Evolutionary conservation across 2,329 filamentous ascomycete genomes (phyloP).

Genomic region (Xylariales sp.): DNA sequence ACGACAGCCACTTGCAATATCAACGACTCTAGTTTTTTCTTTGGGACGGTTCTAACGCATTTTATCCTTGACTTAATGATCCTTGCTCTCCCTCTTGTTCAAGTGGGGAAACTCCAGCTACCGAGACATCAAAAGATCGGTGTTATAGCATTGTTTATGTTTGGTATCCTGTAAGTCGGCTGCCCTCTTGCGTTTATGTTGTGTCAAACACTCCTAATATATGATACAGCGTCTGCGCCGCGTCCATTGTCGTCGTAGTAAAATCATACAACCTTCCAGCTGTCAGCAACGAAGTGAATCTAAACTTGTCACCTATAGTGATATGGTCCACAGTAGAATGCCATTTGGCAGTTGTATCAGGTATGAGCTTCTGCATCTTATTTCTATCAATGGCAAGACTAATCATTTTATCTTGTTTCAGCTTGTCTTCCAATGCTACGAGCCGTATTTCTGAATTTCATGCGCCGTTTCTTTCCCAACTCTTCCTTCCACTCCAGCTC

Average conservation of each 20-base stretch:
- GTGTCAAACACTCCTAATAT: too few species aligned
- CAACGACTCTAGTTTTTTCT: constrained; percentile 13
- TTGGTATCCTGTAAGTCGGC: constrained; percentile 6
- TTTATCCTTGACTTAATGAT: constrained; percentile 14
- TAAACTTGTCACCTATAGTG: constrained; percentile 1
- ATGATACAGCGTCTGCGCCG: constrained; percentile 4
- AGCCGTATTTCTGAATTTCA: neutral
- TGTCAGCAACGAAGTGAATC: constrained; percentile 1
- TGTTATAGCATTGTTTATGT: constrained; percentile 6
- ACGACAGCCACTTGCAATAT: constrained; percentile 13
- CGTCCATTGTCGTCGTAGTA: constrained; percentile 3
- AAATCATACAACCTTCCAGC: constrained; percentile 2
- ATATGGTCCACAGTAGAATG: constrained; percentile 5
- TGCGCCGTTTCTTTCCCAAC: too few species aligned
- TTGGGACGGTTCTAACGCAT: constrained; percentile 14
- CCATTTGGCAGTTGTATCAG: neutral
- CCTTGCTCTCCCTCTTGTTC: constrained; percentile 12
- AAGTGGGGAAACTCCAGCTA: constrained; percentile 12
- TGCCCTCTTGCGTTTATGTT: too few species aligned
- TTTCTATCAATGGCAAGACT: too few species aligned
- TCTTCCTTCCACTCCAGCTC: too few species aligned
- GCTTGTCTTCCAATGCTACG: constrained; percentile 3
- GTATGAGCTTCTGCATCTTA: too few species aligned
- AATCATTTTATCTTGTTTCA: neutral
- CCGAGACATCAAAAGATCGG: neutral